Evolutionary conservation across 2,329 filamentous ascomycete genomes (phyloP), one percentile per base, ranked within the genome.

Genomic region (Botryotinia globosa): DNA sequence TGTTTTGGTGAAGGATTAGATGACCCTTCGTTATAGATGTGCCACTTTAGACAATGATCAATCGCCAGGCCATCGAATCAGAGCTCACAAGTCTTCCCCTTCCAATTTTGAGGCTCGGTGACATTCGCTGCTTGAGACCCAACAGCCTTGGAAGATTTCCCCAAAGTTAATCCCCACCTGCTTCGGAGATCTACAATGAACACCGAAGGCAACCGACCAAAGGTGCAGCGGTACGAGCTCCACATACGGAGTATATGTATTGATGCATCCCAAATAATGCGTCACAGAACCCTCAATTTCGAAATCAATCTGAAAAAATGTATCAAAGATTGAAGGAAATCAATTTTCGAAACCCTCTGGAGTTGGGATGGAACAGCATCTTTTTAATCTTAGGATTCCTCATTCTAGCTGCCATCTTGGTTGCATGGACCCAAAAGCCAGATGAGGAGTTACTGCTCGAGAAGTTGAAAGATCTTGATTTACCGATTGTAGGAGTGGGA

Each of bases 401-500:
- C 12, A n/a, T 59, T 34, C 18, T 69, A 12, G 18, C 42, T 25
- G 9, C 10, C 14, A 58, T 42, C 42, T 25, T 69, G 25, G 32
- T 45, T 59, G 66, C 18, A 69, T 59, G 56, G 51, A 69, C 66
- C 34, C 66, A 44, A 18, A 69, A 10, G 16, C 51, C 66, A 8
- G n/a, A 59, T 39, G 66, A 69, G 16, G 66, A 69, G 22, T 58
- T 45, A 20, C 66, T 69, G 12, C 34, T 69, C n/a, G 10, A 59
- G 25, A 69, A 10, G 32, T 69, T 69, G 25, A 44, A 69, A 44
- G 56, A 44, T 44, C 51, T 69, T 2, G 51, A 32, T 59, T 44
- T 69, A 25, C 66, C 66, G 18, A 42, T 44, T 59, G 51, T 69
- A 37, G 66, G 66, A 69, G 42, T 42, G 39, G 51, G 51, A 44